Base-by-base conservation (phyloP, 805 yeast species). In the Metschnikowia picachoensis region DNA sequence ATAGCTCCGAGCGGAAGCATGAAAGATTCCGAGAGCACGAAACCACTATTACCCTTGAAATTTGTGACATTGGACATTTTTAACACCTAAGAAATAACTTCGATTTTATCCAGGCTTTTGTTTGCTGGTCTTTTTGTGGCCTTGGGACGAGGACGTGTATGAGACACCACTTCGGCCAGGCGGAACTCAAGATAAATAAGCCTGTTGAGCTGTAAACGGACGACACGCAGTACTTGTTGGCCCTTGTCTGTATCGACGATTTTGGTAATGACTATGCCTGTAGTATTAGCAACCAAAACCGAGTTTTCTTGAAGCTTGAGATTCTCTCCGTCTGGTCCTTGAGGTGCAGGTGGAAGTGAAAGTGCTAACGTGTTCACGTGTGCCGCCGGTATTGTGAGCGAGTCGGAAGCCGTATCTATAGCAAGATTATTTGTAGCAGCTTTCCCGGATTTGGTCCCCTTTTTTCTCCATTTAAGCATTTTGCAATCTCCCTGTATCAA, bases 1-100 rank as follows among this genome's bases (percentile, higher is more conserved):
- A 47, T 37, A 9, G 48, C 56, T n/a, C 43, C 46, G 12, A 52
- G 31, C 16, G 53, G 43, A 6, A 49, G n/a, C 15, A 46, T 27
- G 14, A 40, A 30, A 10, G 30, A 14, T 30, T 48, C 48, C 8
- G 49, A 29, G 40, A 45, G 34, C 14, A 12, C 9, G 30, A 30
- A 16, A 27, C 30, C 14, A 17, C 36, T 11, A 8, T 13, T 14
- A 15, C 11, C 20, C 39, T n/a, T 36, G 25, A 7, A 8, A 6
- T 1, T n/a, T n/a, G 33, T n/a, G 13, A 30, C 6, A 5, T n/a
- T n/a, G 14, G 33, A 30, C 33, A 30, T 30, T 30, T 12, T 30
- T 8, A n/a, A 6, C 13, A 30, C 2, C n/a, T 14, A 25, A 25
- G 30, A 11, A 36, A 36, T 20, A 12, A 11, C 28, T 27, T 28